Conservation (phyloP, 2,329 filamentous ascomycete species). For the Penicillium sp. region DNA sequence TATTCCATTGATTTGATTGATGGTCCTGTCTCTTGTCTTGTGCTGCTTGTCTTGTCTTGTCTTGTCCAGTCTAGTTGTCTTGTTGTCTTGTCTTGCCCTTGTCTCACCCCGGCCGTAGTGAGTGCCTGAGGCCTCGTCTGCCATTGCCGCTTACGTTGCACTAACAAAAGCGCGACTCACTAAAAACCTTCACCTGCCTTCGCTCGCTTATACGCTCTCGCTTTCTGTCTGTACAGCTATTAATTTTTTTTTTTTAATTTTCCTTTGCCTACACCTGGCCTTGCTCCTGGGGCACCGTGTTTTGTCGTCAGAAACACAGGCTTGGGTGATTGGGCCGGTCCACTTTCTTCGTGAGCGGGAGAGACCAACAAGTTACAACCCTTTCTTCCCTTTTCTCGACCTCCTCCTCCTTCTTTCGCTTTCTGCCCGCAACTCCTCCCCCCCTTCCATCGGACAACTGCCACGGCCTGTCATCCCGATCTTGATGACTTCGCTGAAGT, state of each 20-base stretch:
- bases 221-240: no score
- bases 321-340: neutral
- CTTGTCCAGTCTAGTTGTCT: neutral
- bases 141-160: neutral
- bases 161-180: neutral
- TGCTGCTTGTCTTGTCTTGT: neutral
- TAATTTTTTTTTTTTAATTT: no score
- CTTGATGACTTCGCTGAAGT: conserved; percentile 11
- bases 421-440: neutral
- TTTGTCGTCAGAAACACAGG: neutral
- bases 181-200: neutral
- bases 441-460: neutral
- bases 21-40: neutral
- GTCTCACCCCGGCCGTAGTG: neutral
- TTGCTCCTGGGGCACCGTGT: no score
- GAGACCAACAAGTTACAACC: neutral
- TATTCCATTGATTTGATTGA: neutral
- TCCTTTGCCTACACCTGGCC: no score
- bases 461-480: neutral
- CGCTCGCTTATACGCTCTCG: neutral
- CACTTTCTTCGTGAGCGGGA: conserved; percentile 5
- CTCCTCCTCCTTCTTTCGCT: neutral
- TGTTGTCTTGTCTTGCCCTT: neutral
- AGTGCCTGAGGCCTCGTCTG: neutral
- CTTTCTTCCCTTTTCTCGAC: conserved; percentile 1